These are phyloP conservation scores for Astrephomene gubernaculifera DNA, from an alignment of 139 green algal species.

Conservation along the genomic window DNA sequence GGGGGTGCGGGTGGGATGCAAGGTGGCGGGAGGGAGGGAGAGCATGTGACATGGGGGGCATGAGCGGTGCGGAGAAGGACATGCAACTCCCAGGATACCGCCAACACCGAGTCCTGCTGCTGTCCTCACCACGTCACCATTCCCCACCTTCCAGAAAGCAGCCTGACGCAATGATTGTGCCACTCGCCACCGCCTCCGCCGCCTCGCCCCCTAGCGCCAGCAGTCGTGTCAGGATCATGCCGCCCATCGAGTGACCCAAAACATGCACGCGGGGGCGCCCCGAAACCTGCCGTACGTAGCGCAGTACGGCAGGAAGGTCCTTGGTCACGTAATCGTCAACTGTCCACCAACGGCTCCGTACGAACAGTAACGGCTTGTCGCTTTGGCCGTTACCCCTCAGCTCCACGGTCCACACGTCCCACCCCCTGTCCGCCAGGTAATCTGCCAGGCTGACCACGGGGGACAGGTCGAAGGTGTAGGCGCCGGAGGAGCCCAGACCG, in stretches of 20 bases:
- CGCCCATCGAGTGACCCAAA: conserved; percentile 36
- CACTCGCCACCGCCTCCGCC: conserved; percentile 49
- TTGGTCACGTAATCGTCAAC: conserved; percentile 58
- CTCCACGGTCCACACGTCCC: conserved; percentile 68
- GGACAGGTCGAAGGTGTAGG: conserved; percentile 65
- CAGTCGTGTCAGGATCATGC: conserved; percentile 63
- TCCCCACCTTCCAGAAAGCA: conserved; percentile 27
- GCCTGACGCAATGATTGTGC: conserved; percentile 34
- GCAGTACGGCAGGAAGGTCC: conserved; percentile 56
- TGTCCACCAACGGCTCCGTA: conserved; percentile 53
- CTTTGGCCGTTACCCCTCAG: conserved; percentile 66
- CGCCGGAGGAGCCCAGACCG: conserved; percentile 57
- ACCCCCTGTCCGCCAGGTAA: conserved; percentile 56
- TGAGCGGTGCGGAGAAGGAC: no score
- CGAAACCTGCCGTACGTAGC: conserved; percentile 33
- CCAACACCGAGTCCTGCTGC: no score
- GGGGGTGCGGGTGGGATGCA: no score
- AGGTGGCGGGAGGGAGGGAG: no score
- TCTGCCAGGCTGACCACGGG: conserved; percentile 56
- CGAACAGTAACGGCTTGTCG: conserved; percentile 54
- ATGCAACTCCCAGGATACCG: no score
- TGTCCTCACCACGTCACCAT: no score
- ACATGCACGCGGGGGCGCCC: not conserved
- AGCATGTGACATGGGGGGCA: no score
- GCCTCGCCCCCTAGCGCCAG: conserved; percentile 51